Evolutionary conservation across 352 stramenopile species (phyloP).

Genomic region (Phytophthora lateralis): DNA sequence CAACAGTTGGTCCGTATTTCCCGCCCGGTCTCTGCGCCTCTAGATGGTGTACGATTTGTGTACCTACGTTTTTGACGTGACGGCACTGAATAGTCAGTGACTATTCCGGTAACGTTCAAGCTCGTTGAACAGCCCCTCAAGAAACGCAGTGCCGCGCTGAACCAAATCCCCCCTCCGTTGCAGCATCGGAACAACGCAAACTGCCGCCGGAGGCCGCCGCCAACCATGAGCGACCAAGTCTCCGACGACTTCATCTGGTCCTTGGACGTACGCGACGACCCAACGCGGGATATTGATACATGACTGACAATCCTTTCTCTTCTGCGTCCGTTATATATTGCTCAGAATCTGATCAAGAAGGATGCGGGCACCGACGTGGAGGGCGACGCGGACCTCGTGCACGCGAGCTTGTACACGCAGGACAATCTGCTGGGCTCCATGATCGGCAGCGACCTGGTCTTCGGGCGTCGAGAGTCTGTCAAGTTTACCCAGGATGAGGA

Average conservation of each 20-base stretch:
- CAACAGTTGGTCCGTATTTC: neutral
- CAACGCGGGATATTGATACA: neutral
- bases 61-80: constrained; percentile 13
- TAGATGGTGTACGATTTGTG: neutral
- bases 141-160: constrained; percentile 8
- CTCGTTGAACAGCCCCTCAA: constrained; percentile 24
- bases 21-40: neutral
- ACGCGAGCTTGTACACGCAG: constrained; percentile 53
- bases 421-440: constrained; percentile 40
- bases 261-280: constrained; percentile 55
- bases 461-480: constrained; percentile 39
- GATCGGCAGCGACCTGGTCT: constrained; percentile 57
- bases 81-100: constrained; percentile 29
- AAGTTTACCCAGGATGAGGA: constrained; percentile 10
- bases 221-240: constrained; percentile 59
- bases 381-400: constrained; percentile 40
- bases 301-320: neutral
- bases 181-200: neutral
- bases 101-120: constrained; percentile 41
- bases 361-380: constrained; percentile 37
- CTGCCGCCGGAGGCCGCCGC: neutral
- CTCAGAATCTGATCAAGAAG: constrained; percentile 52
- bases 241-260: constrained; percentile 75
- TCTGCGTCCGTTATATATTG: constrained; percentile 11
- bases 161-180: constrained; percentile 16